Base-by-base conservation (phyloP, 495 filamentous ascomycete genomes). In the Aspergillus mulundensis region DNA sequence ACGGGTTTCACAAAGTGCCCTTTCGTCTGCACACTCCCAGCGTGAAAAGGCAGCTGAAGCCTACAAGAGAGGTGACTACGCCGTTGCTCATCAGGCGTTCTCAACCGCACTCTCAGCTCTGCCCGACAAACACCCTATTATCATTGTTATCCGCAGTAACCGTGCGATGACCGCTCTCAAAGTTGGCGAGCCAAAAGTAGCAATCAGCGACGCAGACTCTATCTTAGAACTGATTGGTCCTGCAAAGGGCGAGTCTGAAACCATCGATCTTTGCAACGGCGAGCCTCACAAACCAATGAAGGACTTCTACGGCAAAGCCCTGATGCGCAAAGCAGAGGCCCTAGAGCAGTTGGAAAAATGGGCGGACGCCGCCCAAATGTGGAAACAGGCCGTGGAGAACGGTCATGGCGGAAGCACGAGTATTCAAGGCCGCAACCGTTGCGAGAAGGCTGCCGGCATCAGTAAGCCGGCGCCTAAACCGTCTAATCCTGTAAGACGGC, bases 291-390 rank as follows among this genome's bases (percentile, higher is more conserved):
- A 96, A 56, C 86, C 90, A 41, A 97, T 98, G 92, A 86, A 81
- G 43, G 90, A 93, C 38, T 90, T 95, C 65, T 97, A 85, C 69
- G 89, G 88, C 46, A 97, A 97, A 70, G 92, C 91, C 0, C 77
- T 96, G 40, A 91, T 86, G 69, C 87, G 95, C 53, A 97, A 97
- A 76, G 94, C 95, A 14, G 95, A 97, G 69, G 93, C 89, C 1
- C 78, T 97, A 25, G 94, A 98, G 72, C 89, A 97, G 62, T 85
- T 98, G 65, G 94, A 98, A 74, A 88, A 87, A 66, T 98, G 94
- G 93, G 66, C 70, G 2, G 92, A 97, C 25, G 95, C 94, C 3
- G 84, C 81, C 0, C 75, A 80, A 18, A 81, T 85, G 0, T 98
- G 94, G 94, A 84, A 84, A 58, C 73, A 80, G 20, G 91, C 89